Evolutionary conservation across 2,329 filamentous ascomycete species (phyloP), one percentile per base, ranked within the genome.

Genomic region (Fulvia fulva): DNA sequence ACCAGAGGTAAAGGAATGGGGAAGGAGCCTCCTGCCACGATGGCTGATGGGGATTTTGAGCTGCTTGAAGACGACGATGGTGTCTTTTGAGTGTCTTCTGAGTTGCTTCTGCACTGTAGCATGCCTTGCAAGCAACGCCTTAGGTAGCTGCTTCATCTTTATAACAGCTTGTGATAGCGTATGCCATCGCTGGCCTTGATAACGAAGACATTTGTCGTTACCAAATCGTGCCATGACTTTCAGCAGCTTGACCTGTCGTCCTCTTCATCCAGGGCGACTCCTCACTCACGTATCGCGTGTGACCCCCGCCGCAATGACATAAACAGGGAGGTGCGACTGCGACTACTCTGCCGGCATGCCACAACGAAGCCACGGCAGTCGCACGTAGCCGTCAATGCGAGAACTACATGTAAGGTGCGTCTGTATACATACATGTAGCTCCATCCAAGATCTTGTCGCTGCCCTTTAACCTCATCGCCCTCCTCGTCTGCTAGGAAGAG

Each of bases 51-150:
- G 5, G 58, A 47, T 12, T 55, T 58, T 22, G 56, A 61, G 23
- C 28, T 58, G 22, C 45, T 59, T 46, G 56, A 57, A 43, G 61
- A 61, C 25, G 59, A 57, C 28, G 56, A 59, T 43, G 53, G 55
- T 23, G 55, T 32, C 28, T 41, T 26, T 22, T 49, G 32, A 57
- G 54, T 34, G 22, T 56, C 16, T n/a, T 56, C 11, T 56, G 46
- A 57, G 21, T n/a, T 41, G 37, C 37, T 7, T 16, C 37, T 41
- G 37, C 16, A 41, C 14, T 7, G 5, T 41, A n/a, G n/a, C 37
- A n/a, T n/a, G 14, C 37, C 8, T 19, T 2, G n/a, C 16, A 16
- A 19, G 30, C 30, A 34, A 9, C 16, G 8, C n/a, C 30, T 9
- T 41, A 41, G 37, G 8, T 19, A 7, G 37, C 37, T 41, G 37